phyloP scores from a whole-genome alignment of 495 filamentous ascomycete species.

The Lindgomyces ingoldianus region DNA sequence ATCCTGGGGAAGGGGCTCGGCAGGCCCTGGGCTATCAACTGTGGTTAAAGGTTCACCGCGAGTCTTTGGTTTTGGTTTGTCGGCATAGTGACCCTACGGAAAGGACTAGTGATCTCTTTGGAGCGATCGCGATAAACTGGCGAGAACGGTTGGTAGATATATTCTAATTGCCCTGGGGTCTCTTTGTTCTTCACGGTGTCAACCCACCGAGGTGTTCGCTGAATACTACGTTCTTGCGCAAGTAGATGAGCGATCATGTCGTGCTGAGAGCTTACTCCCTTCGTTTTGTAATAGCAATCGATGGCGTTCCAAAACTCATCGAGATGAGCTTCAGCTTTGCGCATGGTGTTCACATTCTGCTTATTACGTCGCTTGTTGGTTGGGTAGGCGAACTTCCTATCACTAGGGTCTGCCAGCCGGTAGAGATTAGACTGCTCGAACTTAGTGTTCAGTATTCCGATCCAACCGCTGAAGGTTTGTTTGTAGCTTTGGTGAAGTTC shows the following conservation, averaged over 20 bases:
- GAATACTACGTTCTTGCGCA: not conserved
- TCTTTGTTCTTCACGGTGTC: conserved; percentile 1
- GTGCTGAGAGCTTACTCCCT: not conserved
- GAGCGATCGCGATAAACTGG: not conserved
- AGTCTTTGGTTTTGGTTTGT: conserved; percentile 7
- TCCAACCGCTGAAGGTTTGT: not conserved
- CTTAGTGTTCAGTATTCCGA: not conserved
- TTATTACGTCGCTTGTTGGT: conserved; percentile 51
- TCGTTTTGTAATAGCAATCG: not conserved
- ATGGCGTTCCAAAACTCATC: conserved; percentile 52
- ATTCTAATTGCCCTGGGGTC: not conserved
- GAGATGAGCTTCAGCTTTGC: conserved; percentile 50
- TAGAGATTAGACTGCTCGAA: not conserved
- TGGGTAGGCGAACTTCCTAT: conserved; percentile 51
- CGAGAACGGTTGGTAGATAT: conserved; percentile 3
- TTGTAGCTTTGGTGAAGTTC: conserved; percentile 29
- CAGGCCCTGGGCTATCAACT: not conserved
- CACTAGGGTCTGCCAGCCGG: not conserved
- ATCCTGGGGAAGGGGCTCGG: not conserved
- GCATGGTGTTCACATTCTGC: conserved; percentile 47
- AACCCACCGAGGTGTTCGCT: conserved; percentile 2
- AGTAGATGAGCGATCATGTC: not conserved
- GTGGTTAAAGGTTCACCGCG: not conserved
- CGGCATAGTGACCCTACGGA: not conserved
- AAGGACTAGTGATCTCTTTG: conserved; percentile 4